These are phyloP conservation scores for Russula dissimulans DNA, from an alignment of 768 basidiomycete species.

Conservation along the genomic window DNA sequence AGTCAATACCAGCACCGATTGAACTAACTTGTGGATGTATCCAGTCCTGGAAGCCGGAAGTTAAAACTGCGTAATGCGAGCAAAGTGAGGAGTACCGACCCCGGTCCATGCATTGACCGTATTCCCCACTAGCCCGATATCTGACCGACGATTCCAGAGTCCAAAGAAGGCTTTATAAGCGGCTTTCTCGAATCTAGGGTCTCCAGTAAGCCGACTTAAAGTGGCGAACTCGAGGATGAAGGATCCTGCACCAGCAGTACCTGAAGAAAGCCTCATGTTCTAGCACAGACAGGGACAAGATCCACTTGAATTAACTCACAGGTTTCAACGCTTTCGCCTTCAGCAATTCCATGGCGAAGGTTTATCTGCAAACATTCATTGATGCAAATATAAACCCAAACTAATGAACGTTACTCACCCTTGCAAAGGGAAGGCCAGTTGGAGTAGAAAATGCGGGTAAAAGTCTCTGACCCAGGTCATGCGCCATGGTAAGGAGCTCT, in stretches of 20 bases:
- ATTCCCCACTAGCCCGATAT: slow-evolving; percentile 82
- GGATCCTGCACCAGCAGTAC: slow-evolving; percentile 88
- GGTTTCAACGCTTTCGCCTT: slow-evolving; percentile 73
- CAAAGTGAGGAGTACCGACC: slow-evolving; percentile 35
- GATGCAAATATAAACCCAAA: background rate
- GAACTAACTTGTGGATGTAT: slow-evolving; percentile 63
- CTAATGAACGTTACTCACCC: slow-evolving; percentile 38
- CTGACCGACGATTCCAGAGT: slow-evolving; percentile 85
- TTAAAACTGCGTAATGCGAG: background rate
- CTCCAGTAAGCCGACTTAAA: slow-evolving; percentile 82
- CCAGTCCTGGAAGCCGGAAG: slow-evolving; percentile 46
- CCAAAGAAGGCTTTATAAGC: slow-evolving; percentile 89
- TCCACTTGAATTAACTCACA: slow-evolving; percentile 43
- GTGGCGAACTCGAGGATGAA: slow-evolving; percentile 92
- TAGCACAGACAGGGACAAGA: background rate
- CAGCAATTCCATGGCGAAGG: slow-evolving; percentile 64
- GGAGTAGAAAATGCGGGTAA: slow-evolving; percentile 88
- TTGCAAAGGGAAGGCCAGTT: slow-evolving; percentile 87
- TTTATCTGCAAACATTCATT: slow-evolving; percentile 50
- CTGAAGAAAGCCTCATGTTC: slow-evolving; percentile 30
- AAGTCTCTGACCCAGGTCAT: slow-evolving; percentile 79
- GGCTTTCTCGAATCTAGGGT: slow-evolving; percentile 80
- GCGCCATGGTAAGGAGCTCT: slow-evolving; percentile 70
- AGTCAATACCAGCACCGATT: slow-evolving; percentile 93
- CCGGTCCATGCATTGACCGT: slow-evolving; percentile 76